Evolutionary conservation across 495 filamentous ascomycete species (phyloP).

Genomic region (Oidiodendron maius): DNA sequence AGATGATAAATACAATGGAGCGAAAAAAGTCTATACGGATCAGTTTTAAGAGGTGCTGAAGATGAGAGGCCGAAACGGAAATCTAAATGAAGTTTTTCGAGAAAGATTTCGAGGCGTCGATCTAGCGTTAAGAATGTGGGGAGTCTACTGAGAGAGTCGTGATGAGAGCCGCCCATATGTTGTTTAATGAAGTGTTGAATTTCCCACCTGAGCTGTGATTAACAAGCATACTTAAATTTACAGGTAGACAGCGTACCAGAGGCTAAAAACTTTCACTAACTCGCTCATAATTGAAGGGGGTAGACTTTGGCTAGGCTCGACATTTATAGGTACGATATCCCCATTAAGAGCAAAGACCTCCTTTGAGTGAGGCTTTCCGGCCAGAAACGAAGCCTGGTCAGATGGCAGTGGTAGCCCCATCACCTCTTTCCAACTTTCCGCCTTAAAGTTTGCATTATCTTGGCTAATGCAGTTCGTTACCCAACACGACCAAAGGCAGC

Average conservation of each 20-base stretch:
- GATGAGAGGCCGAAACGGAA: neutral
- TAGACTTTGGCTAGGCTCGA: neutral
- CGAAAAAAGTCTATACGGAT: neutral
- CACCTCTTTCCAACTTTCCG: neutral
- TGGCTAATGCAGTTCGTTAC: constrained; percentile 1
- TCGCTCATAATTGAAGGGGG: neutral
- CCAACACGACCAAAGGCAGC: constrained; percentile 1
- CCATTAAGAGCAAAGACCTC: constrained; percentile 1
- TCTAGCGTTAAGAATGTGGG: neutral
- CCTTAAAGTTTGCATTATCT: constrained; percentile 2
- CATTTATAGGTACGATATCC: neutral
- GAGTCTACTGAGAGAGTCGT: neutral
- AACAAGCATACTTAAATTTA: neutral
- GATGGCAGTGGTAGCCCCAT: constrained; percentile 1
- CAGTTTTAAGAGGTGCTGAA: neutral
- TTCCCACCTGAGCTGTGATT: neutral
- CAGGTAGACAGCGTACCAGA: neutral
- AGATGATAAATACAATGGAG: constrained; percentile 4
- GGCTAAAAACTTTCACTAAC: neutral
- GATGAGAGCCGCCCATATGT: neutral
- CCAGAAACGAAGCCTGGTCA: neutral
- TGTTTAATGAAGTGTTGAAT: constrained; percentile 1
- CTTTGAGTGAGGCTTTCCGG: neutral
- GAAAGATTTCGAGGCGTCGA: neutral
- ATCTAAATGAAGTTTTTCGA: neutral